Conservation (phyloP, 768 basidiomycete genomes). For the Podaxis mareebaensis region DNA sequence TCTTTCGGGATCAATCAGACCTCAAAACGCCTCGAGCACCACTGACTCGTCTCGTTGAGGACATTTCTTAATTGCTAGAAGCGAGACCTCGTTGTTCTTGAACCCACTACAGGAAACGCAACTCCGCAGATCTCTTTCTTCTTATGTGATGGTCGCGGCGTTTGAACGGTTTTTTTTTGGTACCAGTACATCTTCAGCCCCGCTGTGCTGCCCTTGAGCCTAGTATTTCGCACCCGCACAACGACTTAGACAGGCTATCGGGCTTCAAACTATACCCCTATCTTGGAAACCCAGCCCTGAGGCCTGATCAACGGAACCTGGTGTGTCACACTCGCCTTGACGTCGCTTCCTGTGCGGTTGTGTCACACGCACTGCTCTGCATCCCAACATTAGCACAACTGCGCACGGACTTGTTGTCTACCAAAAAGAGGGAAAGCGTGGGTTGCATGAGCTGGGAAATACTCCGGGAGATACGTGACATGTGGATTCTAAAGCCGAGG, state of each 20-base stretch:
- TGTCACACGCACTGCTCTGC: no score
- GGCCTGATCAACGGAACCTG: background rate
- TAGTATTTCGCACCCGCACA: background rate
- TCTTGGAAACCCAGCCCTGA: background rate
- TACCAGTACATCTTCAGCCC: background rate
- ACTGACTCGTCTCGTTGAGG: background rate
- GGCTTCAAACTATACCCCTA: background rate
- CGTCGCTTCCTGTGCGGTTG: background rate
- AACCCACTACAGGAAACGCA: background rate
- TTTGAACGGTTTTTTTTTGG: background rate
- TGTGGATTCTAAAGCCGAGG: conserved; percentile 11
- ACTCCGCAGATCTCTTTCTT: background rate
- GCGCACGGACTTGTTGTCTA: no score
- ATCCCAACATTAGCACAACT: background rate
- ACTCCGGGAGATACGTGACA: background rate
- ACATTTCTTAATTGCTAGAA: background rate
- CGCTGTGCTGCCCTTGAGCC: background rate
- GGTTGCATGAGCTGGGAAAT: background rate
- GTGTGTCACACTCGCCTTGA: background rate
- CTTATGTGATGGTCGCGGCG: background rate
- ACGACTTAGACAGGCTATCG: background rate
- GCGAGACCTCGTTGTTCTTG: background rate
- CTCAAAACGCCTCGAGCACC: background rate
- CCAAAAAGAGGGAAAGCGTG: background rate
- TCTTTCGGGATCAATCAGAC: background rate